Evolutionary conservation across 78 protist species (phyloP), one percentile per base, ranked within the genome.

Genomic region (Monosiga brevicollis): DNA sequence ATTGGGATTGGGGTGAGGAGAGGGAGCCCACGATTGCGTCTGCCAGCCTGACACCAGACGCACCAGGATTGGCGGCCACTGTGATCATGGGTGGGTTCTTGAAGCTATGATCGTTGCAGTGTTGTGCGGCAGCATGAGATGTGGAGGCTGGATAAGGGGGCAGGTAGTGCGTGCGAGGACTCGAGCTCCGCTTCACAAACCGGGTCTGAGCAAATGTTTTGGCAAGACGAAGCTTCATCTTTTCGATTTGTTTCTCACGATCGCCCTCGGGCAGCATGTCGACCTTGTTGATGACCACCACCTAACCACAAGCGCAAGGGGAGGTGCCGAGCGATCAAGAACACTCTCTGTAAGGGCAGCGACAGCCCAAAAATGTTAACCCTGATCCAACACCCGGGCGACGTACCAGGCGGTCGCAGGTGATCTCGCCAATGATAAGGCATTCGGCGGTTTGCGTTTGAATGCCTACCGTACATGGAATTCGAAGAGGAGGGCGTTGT

Each of bases 401-500:
- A 6, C 62, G 6, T 29, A 97, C 80, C 42, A 94, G 76, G n/a
- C 36, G 49, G 26, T 81, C 84, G 78, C 90, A 81, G 35, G 90
- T 78, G 40, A 97, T 92, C 82, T 95, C 98, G 40, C 98, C 98
- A 34, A 97, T 84, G 20, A 97, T 96, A 26, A 97, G 84, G 78
- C 99, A 92, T 88, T 96, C 99, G 0, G 99, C 96, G 3, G 99
- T 97, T 81, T 97, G 99, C 24, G 99, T 96, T 89, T 97, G 99
- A 54, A 97, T 88, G 73, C 99, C 99, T n/a, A n/a, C n/a, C n/a
- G n/a, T n/a, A n/a, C n/a, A n/a, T n/a, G n/a, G n/a, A n/a, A n/a
- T n/a, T n/a, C n/a, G n/a, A n/a, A n/a, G n/a, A n/a, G n/a, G n/a
- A n/a, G n/a, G n/a, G n/a, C n/a, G n/a, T n/a, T n/a, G n/a, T n/a